phyloP scores from a whole-genome alignment of 192 early-diverging fungal genomes.

The Pilobolus umbonatus region DNA sequence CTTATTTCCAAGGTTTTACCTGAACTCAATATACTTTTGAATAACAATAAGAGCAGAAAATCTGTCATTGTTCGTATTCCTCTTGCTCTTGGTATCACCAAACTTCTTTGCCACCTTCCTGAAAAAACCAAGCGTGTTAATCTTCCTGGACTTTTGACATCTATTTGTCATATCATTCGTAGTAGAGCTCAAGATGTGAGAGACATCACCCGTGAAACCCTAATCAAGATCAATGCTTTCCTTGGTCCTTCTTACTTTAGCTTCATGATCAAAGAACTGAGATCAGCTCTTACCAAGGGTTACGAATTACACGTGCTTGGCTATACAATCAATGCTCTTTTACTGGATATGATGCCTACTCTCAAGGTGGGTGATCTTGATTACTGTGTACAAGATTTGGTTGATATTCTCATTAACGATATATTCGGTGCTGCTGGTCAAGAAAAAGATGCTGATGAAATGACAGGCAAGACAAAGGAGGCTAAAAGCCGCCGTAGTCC shows the following conservation, averaged over 20 bases:
- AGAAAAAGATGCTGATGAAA: conserved; percentile 89
- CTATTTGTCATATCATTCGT: conserved; percentile 82
- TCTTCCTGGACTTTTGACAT: conserved; percentile 83
- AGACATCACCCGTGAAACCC: conserved; percentile 78
- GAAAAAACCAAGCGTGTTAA: conserved; percentile 67
- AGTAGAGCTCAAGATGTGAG: conserved; percentile 79
- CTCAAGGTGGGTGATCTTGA: conserved; percentile 71
- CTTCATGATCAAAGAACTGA: conserved; percentile 87
- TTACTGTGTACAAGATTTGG: conserved; percentile 65
- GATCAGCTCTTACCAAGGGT: conserved; percentile 70
- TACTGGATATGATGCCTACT: conserved; percentile 60
- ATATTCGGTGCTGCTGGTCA: conserved; percentile 87
- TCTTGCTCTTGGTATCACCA: conserved; percentile 78
- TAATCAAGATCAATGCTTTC: conserved; percentile 81
- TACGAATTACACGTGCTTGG: conserved; percentile 94
- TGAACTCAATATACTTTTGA: conserved; percentile 70
- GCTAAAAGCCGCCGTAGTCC: conserved; percentile 80
- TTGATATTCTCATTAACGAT: conserved; percentile 77
- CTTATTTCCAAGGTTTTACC: conserved; percentile 81
- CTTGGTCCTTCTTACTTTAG: conserved; percentile 80
- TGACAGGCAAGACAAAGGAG: conserved; percentile 87
- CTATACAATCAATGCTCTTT: conserved; percentile 82
- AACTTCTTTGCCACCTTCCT: conserved; percentile 79
- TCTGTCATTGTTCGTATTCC: conserved; percentile 79
- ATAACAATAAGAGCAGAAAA: conserved; percentile 63